These are phyloP conservation scores for Citrus inodora DNA, from an alignment of 345 rosid species.

Conservation along the genomic window DNA sequence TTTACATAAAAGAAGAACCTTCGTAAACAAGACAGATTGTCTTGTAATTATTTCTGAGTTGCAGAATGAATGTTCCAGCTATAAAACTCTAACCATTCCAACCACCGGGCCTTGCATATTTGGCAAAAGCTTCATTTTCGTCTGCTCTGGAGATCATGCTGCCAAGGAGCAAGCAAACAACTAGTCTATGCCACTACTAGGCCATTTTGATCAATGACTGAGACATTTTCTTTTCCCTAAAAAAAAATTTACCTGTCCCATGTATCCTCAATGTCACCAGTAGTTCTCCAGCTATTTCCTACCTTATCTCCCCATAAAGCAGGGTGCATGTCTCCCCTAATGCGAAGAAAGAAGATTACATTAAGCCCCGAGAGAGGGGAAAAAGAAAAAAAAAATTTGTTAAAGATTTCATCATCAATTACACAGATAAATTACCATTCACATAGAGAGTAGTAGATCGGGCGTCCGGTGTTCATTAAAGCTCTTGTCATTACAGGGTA, in stretches of 20 bases:
- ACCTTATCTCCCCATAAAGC: constrained; percentile 76
- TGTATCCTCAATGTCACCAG: constrained; percentile 65
- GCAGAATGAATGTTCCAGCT: too few relatives aligned
- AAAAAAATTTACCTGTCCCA: constrained; percentile 55
- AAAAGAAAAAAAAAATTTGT: background rate
- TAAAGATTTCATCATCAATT: background rate
- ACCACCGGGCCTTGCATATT: constrained; percentile 81
- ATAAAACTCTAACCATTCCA: constrained; percentile 50
- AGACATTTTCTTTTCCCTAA: too few relatives aligned
- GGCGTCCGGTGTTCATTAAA: constrained; percentile 61
- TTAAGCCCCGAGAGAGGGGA: background rate
- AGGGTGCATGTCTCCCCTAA: constrained; percentile 88
- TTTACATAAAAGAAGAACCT: background rate
- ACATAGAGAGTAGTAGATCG: constrained; percentile 80
- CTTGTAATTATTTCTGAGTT: background rate
- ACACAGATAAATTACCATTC: constrained; percentile 56
- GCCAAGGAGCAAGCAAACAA: constrained; percentile 15
- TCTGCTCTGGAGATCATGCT: constrained; percentile 77
- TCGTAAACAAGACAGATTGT: background rate
- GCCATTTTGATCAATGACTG: background rate
- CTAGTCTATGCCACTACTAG: background rate
- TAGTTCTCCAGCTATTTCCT: constrained; percentile 97
- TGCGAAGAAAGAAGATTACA: background rate
- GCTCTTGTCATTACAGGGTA: constrained; percentile 88
- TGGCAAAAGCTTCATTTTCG: constrained; percentile 71